Conservation (phyloP, 2,329 filamentous ascomycete genomes). For the Erysiphe pulchra region DNA sequence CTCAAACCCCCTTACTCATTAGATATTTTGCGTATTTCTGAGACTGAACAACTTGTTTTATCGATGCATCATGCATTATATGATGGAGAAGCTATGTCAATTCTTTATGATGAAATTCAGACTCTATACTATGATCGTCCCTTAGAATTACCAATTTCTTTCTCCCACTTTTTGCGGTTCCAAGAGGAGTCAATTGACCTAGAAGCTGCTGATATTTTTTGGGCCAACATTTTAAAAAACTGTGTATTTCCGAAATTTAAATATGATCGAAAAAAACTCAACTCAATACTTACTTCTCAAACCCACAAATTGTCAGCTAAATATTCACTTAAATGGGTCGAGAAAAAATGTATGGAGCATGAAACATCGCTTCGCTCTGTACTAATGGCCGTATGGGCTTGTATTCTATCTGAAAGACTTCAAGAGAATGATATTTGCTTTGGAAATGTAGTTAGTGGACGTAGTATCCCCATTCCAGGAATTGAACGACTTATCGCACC, state of each 20-base stretch:
- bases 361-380: slow-evolving; percentile 38
- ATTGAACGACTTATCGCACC: slow-evolving; percentile 58
- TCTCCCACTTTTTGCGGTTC: slow-evolving; percentile 35
- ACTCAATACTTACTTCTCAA: neutral
- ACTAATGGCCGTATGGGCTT: slow-evolving; percentile 49
- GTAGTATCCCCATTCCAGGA: slow-evolving; percentile 36
- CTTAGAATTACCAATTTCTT: slow-evolving; percentile 26
- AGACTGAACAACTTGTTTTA: slow-evolving; percentile 5
- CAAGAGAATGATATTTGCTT: slow-evolving; percentile 48
- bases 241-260: slow-evolving; percentile 17
- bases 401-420: slow-evolving; percentile 30
- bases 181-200: slow-evolving; percentile 25
- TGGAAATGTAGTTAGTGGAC: slow-evolving; percentile 62
- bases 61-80: slow-evolving; percentile 60
- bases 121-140: slow-evolving; percentile 20
- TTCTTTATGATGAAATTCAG: slow-evolving; percentile 47
- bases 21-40: slow-evolving; percentile 1
- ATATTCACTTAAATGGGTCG: slow-evolving; percentile 15
- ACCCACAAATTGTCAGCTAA: slow-evolving; percentile 3
- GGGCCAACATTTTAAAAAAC: slow-evolving; percentile 28
- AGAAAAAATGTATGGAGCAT: slow-evolving; percentile 23
- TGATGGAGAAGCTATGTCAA: slow-evolving; percentile 52
- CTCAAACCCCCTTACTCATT: slow-evolving; percentile 10
- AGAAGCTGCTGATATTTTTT: slow-evolving; percentile 32
- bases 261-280: neutral